These are phyloP conservation scores for Beauveria australis DNA, from an alignment of 2,329 filamentous ascomycete species.

Conservation along the genomic window DNA sequence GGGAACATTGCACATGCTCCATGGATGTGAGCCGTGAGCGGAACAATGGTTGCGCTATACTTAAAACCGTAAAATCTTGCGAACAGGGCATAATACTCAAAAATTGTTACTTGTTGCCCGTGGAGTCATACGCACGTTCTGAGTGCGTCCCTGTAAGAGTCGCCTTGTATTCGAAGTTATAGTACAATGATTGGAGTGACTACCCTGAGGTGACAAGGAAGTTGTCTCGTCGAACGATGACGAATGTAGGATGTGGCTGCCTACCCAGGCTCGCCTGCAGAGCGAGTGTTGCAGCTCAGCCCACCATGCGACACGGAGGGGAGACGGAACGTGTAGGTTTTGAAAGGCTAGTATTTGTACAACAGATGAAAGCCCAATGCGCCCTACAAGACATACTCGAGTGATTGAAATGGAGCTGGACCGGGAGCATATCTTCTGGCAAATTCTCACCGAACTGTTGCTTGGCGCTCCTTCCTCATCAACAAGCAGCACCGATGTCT, in stretches of 20 bases:
- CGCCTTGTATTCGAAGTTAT: too few relatives aligned
- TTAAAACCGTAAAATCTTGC: not conserved
- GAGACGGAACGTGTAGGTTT: not conserved
- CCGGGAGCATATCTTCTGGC: not conserved
- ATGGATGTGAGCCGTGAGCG: not conserved
- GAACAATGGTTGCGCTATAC: not conserved
- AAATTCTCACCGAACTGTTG: not conserved
- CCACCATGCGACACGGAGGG: not conserved
- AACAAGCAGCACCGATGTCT: not conserved
- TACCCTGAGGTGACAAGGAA: too few relatives aligned
- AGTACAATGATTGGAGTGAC: too few relatives aligned
- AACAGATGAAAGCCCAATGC: not conserved
- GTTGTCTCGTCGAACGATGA: too few relatives aligned
- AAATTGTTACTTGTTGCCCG: too few relatives aligned
- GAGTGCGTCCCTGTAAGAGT: too few relatives aligned
- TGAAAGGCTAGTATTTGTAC: constrained; percentile 7
- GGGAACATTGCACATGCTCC: not conserved
- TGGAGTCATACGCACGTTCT: too few relatives aligned
- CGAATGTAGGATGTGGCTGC: too few relatives aligned
- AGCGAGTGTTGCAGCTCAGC: not conserved
- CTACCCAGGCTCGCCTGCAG: not conserved
- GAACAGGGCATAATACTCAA: not conserved
- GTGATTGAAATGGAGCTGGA: not conserved
- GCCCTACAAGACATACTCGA: not conserved
- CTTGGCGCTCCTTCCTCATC: not conserved